Evolutionary conservation across 495 filamentous ascomycete genomes (phyloP).

Genomic region (Bathelium albidoporum): DNA sequence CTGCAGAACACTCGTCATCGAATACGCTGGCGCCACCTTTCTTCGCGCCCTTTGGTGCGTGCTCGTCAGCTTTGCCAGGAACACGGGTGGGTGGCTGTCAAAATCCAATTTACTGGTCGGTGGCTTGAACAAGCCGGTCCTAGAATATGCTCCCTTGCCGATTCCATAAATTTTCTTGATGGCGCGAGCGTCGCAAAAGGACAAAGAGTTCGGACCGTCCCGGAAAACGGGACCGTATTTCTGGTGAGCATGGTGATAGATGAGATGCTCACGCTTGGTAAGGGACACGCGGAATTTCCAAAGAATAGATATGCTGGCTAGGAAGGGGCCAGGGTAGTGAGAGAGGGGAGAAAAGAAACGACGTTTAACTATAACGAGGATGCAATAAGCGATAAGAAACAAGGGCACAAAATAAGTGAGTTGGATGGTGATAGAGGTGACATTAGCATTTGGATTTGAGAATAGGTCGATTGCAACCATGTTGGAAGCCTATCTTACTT

Average conservation of each 20-base stretch:
- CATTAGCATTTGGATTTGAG: not conserved
- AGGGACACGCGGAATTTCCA: conserved; percentile 23
- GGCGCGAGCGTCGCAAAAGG: not conserved
- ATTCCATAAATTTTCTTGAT: not conserved
- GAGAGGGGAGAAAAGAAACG: conserved; percentile 44
- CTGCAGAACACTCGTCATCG: not conserved
- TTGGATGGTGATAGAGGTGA: not conserved
- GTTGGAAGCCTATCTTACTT: not conserved
- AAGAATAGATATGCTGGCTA: conserved; percentile 40
- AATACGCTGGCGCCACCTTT: not conserved
- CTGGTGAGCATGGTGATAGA: not conserved
- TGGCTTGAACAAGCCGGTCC: not conserved
- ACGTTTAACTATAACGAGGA: not conserved
- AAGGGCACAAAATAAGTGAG: not conserved
- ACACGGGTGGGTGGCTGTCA: not conserved
- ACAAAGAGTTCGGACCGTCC: conserved; percentile 1
- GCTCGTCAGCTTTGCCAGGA: not conserved
- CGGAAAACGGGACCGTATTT: not conserved
- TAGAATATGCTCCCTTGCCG: not conserved
- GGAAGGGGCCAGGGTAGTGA: conserved; percentile 45
- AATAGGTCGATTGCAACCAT: not conserved
- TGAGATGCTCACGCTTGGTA: not conserved
- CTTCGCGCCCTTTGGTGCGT: not conserved
- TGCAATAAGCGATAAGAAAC: not conserved
- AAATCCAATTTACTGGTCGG: not conserved